Evolutionary conservation across 2,329 filamentous ascomycete species (phyloP), one percentile per base, ranked within the genome.

Genomic region (Colletotrichum endophyticum): DNA sequence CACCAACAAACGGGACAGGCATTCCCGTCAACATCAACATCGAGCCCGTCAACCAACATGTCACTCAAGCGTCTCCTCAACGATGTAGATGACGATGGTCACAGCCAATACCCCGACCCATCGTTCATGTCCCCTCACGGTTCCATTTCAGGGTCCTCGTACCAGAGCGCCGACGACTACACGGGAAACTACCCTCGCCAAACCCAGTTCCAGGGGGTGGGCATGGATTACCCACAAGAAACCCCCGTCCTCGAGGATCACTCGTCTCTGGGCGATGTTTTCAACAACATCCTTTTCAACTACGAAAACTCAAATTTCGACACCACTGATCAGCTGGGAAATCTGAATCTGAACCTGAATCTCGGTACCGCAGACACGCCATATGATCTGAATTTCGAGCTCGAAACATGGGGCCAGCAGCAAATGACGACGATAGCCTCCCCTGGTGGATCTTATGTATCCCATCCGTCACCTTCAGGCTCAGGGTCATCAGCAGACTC

Each of bases 31-130:
- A 49, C 61, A 25, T 53, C 49, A n/a, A 36, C 36, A 1, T 22
- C 53, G 1, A 57, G 28, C 19, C 28, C 59, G 27, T 36, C 64
- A 19, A 25, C 64, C 39, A 63, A n/a, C 22, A 78, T 78, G 76
- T 70, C 76, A 8, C 70, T 78, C 6, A 78, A 78, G 56, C 75
- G 76, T 27, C 73, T 78, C 5, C 70, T 78, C 27, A 78, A 78
- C 22, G 70, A 76, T 28, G 76, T 70, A 13, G 76, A 78, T 1
- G 66, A 73, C 16, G 73, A 76, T n/a, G 15, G 27, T 8, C 63
- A 22, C 6, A 53, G 44, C n/a, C 44, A 59, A 34, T 77, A 77
- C 56, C 56, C 73, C 4, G 67, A 71, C 34, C 67, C 73, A 15
- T 69, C 68, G 22, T 71, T 69, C 39, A 63, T 66, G 6, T 76